Evolutionary conservation across 257 asterid genomes (phyloP), one percentile per base, ranked within the genome.

Genomic region (Linaria vulgaris): DNA sequence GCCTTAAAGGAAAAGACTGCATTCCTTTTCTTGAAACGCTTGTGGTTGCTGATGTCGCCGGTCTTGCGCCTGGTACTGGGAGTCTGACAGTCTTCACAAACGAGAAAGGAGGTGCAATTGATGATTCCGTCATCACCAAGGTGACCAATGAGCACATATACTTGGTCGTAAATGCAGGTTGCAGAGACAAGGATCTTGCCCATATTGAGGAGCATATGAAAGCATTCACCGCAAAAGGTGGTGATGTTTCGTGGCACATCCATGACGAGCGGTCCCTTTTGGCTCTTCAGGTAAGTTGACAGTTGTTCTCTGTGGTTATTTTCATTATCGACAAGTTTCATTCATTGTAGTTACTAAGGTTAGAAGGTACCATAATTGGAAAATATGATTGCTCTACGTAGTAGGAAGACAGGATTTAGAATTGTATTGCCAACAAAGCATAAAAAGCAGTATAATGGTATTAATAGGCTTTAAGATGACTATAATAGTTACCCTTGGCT

Each of bases 141-240:
- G 99, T 94, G 75, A 81, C 85, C 2, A 23, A 86, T 76, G 85
- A 81, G 38, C 99, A 85, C 73, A 78, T 94, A 56, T 94, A 94
- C 81, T 69, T 94, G 68, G 99, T 94, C 66, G 97, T 94, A 34
- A 94, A 94, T 80, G 97, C 99, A 10, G 96, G 99, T 44, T 94
- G 99, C 73, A 84, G 97, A 66, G 99, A 90, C 64, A 94, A 94
- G 71, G 99, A 94, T 78, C 95, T 90, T 74, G 95, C 99, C 12
- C 99, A 90, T 78, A 94, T 94, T 61, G 99, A 94, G 79, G 95
- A 79, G 69, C 99, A 94, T 72, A 90, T 94, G 99, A 94, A 88
- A 70, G 81, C 95, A 8, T 94, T 82, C 75, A 84, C 77, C 22
- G 76, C 96, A 16, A 87, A 87, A 73, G 99, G 99, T 58, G 99